phyloP scores from a whole-genome alignment of 257 asterid genomes.

The Penstemon eatonii region DNA sequence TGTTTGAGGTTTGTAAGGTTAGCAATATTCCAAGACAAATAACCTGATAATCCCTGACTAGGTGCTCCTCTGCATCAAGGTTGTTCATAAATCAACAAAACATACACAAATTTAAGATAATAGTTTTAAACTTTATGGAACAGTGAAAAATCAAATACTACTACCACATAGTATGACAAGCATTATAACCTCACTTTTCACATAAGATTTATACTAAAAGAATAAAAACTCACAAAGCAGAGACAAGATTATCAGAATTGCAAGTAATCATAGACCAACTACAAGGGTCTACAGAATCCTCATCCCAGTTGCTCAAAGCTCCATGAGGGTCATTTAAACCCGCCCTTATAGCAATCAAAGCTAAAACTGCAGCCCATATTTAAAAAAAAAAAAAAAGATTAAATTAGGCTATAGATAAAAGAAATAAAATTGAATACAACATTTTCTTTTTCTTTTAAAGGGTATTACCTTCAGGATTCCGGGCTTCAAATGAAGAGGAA shows the following conservation, averaged over 20 bases:
- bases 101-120: background rate
- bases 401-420: background rate
- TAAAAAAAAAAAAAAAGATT: no score
- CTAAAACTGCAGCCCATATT: constrained; percentile 52
- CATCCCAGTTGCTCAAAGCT: constrained; percentile 88
- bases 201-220: background rate
- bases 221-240: constrained; percentile 57
- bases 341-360: constrained; percentile 62
- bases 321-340: constrained; percentile 78
- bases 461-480: constrained; percentile 79
- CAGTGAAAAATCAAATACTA: background rate
- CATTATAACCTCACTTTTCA: background rate
- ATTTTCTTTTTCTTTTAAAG: no score
- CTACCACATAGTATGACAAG: background rate
- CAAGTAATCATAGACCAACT: constrained; percentile 98
- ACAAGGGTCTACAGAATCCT: constrained; percentile 92
- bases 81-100: constrained; percentile 18
- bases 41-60: constrained; percentile 91
- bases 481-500: constrained; percentile 55
- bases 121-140: background rate
- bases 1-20: constrained; percentile 94
- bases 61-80: constrained; percentile 78
- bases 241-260: constrained; percentile 76
- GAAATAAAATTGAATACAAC: no score
- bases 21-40: constrained; percentile 70